phyloP scores from a whole-genome alignment of 805 yeast genomes.

The Ascoidea tarda region DNA sequence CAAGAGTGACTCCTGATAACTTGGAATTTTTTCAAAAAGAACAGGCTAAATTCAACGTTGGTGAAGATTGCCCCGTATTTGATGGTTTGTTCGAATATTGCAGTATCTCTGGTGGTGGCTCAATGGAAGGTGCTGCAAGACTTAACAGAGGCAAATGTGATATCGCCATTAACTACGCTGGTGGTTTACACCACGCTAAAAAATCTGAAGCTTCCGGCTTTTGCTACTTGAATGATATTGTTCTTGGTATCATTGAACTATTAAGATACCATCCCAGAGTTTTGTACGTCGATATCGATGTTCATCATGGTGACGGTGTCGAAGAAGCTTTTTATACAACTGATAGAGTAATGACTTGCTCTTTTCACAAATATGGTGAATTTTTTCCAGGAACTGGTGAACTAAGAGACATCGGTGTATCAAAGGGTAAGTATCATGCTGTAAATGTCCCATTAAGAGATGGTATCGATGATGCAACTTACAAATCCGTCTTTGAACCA shows the following conservation, averaged over 20 bases:
- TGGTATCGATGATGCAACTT: constrained; percentile 80
- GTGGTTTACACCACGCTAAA: constrained; percentile 94
- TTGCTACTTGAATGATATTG: constrained; percentile 92
- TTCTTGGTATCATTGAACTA: constrained; percentile 71
- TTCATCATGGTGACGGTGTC: constrained; percentile 97
- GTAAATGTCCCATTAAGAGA: constrained; percentile 87
- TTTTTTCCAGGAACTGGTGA: constrained; percentile 97
- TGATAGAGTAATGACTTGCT: constrained; percentile 81
- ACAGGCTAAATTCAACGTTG: constrained; percentile 85
- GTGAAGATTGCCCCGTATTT: constrained; percentile 85
- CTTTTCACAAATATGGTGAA: constrained; percentile 84
- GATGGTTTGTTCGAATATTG: constrained; percentile 69
- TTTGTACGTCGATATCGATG: constrained; percentile 83
- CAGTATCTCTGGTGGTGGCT: constrained; percentile 76
- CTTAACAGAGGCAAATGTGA: constrained; percentile 74
- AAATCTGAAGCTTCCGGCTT: constrained; percentile 91
- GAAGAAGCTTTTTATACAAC: constrained; percentile 94
- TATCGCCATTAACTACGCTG: constrained; percentile 87
- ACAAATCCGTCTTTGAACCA: constrained; percentile 80
- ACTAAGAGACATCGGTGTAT: constrained; percentile 78
- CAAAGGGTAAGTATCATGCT: constrained; percentile 77
- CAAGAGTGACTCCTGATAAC: constrained; percentile 86
- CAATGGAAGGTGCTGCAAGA: constrained; percentile 81
- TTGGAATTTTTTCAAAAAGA: constrained; percentile 78
- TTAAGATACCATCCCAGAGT: constrained; percentile 86